Percentiles rank a stretch among this genome's conserved stretches.
phyloP scores from a whole-genome alignment of 805 yeast species.

The Schwanniomyces sp. region DNA sequence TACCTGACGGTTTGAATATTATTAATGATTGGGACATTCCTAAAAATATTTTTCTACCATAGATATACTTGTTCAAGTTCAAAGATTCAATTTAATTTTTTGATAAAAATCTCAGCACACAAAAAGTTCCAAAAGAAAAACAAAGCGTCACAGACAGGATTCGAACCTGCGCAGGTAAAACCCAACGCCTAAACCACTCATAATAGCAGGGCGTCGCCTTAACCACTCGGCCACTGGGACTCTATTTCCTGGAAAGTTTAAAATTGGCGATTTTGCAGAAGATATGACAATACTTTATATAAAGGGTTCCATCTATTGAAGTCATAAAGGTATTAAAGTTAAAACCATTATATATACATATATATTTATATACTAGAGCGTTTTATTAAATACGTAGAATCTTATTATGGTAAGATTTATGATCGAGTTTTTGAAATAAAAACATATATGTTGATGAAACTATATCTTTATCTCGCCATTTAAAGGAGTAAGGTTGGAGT shows the following conservation, averaged over 20 bases:
- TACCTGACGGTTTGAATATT: slow-evolving; percentile 36
- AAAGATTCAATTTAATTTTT: background rate
- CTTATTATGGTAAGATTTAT: too few species aligned
- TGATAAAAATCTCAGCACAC: background rate
- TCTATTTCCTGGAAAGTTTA: background rate
- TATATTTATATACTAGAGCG: too few species aligned
- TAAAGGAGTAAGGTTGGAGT: too few species aligned
- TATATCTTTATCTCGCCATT: too few species aligned
- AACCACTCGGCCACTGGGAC: slow-evolving; percentile 90
- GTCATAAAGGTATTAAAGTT: too few species aligned
- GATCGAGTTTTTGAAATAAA: too few species aligned
- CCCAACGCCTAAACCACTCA: slow-evolving; percentile 43
- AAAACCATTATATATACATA: too few species aligned
- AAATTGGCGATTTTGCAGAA: background rate
- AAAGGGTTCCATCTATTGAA: too few species aligned
- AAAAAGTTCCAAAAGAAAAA: slow-evolving; percentile 40
- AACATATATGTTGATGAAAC: too few species aligned
- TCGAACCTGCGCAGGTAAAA: slow-evolving; percentile 90
- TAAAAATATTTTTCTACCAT: background rate
- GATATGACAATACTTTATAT: too few species aligned
- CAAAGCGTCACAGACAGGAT: slow-evolving; percentile 95
- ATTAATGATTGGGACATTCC: slow-evolving; percentile 42
- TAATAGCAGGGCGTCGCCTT: slow-evolving; percentile 91
- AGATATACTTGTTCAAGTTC: background rate
- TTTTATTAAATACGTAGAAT: too few species aligned